These are phyloP conservation scores for Starmerella stigmatis DNA, from an alignment of 805 yeast species.

Conservation along the genomic window DNA sequence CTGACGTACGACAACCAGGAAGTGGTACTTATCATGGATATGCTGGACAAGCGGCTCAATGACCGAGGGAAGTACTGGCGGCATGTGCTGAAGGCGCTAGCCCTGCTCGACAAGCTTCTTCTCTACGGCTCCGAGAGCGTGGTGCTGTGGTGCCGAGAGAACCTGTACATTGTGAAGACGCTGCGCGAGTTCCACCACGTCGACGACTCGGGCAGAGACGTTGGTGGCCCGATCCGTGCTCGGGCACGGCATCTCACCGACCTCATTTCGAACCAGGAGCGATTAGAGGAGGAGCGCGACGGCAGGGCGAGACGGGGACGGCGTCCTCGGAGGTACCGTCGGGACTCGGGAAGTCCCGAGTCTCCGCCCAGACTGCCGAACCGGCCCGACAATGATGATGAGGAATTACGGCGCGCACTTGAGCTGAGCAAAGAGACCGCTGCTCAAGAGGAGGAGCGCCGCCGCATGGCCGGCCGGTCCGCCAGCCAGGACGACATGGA, in stretches of 20 bases:
- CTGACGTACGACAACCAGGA: slow-evolving; percentile 62
- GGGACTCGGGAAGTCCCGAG: slow-evolving; percentile 25
- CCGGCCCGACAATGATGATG: slow-evolving; percentile 42
- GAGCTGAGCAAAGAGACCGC: slow-evolving; percentile 75
- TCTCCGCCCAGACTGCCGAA: slow-evolving; percentile 27
- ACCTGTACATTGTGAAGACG: slow-evolving; percentile 77
- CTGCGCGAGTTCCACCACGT: slow-evolving; percentile 76
- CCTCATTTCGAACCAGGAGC: slow-evolving; percentile 70
- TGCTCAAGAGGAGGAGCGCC: slow-evolving; percentile 55
- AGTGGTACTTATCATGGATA: slow-evolving; percentile 83
- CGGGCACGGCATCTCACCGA: slow-evolving; percentile 82
- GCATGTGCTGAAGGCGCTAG: slow-evolving; percentile 83
- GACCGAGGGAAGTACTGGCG: slow-evolving; percentile 97
- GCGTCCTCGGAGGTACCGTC: slow-evolving; percentile 12
- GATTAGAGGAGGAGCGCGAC: slow-evolving; percentile 59
- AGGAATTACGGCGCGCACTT: slow-evolving; percentile 67
- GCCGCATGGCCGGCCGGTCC: slow-evolving; percentile 30
- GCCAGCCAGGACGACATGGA: slow-evolving; percentile 43
- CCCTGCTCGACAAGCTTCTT: slow-evolving; percentile 79
- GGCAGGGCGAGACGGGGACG: slow-evolving; percentile 16
- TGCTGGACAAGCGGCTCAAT: slow-evolving; percentile 80
- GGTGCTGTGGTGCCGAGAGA: slow-evolving; percentile 85
- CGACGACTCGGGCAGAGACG: slow-evolving; percentile 71
- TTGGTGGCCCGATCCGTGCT: slow-evolving; percentile 77
- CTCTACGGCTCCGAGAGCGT: slow-evolving; percentile 80